Base-by-base conservation (phyloP, 805 yeast species). In the Starmerella stellata region DNA sequence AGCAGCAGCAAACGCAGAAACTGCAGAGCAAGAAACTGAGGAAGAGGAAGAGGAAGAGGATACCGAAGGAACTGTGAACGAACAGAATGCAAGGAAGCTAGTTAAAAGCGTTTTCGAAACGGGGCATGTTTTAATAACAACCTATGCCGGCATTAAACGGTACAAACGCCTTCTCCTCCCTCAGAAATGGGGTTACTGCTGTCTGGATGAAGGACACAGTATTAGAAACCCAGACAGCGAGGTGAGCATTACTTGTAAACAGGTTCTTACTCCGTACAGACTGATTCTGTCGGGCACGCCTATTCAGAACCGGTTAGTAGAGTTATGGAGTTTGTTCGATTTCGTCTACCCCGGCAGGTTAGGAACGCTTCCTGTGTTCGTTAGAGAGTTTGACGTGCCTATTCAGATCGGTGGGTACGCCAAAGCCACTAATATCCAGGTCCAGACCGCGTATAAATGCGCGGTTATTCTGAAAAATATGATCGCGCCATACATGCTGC, bases 331-430 rank as follows among this genome's bases (percentile, higher is more conserved):
- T 38, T 60, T 90, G 35, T 87, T 90, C 60, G 98, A 90, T 52
- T 90, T 90, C 59, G 78, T 85, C 2, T 85, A 78, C 52, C 98
- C 98, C 0, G 98, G 98, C 0, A 64, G 93, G 44, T 60, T 90
- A 18, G 98, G 98, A 0, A 90, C 98, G 0, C 61, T 90, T 19
- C 98, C 98, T 0, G 87, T 90, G 0, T 90, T 90, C 51, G 93
- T 85, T 57, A 78, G 70, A 38, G 95, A 90, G 55, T 90, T 90
- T 56, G 78, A 93, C 2, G 65, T 75, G 4, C 98, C 98, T 0
- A 90, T 90, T 34, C 87, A 83, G 52, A 68, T 80, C 54, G 98
- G 98, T n/a, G 98, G 98, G 0, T 90, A 90, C 59, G 94, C 98
- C 1, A 90, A 87, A 61, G 96, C 98, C 0, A 74, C 92, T 1